These are phyloP conservation scores for Senna siamea DNA, from an alignment of 306 rosid genomes.

Conservation along the genomic window DNA sequence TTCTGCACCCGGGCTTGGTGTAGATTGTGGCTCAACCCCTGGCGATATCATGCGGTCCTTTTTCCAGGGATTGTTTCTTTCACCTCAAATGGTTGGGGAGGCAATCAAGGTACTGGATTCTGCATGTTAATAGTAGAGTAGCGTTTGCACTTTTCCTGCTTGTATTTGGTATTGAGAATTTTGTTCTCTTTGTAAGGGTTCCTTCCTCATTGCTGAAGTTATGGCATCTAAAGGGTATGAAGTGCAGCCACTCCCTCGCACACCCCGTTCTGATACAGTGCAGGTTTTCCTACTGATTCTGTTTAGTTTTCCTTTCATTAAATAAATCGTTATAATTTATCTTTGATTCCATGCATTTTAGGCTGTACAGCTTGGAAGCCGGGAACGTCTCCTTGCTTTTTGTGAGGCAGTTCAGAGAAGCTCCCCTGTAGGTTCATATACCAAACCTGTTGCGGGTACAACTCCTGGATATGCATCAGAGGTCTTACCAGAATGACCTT, in stretches of 20 bases:
- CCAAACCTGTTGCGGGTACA: conserved; percentile 82
- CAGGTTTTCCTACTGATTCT: conserved; percentile 59
- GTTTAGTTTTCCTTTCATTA: neutral
- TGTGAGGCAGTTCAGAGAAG: conserved; percentile 95
- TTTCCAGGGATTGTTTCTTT: conserved; percentile 91
- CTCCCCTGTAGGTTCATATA: conserved; percentile 85
- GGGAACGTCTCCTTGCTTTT: conserved; percentile 81
- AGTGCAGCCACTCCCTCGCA: conserved; percentile 90
- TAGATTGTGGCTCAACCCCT: conserved; percentile 89
- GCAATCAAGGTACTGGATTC: conserved; percentile 74
- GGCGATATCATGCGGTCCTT: conserved; percentile 86
- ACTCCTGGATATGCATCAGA: conserved; percentile 98
- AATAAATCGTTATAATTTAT: neutral
- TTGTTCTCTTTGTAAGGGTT: conserved; percentile 58
- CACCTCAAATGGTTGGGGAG: conserved; percentile 99
- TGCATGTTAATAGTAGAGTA: conserved; percentile 13
- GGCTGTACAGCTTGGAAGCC: conserved; percentile 85
- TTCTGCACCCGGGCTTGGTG: conserved; percentile 91
- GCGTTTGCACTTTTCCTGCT: conserved; percentile 24
- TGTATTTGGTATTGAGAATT: conserved; percentile 31
- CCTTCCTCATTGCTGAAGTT: conserved; percentile 83
- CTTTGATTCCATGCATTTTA: conserved; percentile 39
- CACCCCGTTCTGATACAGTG: conserved; percentile 72
- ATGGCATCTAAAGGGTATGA: conserved; percentile 79
- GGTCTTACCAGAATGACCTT: conserved; percentile 51